Evolutionary conservation across 2,329 filamentous ascomycete species (phyloP), one percentile per base, ranked within the genome.

Genomic region (Fusarium annulatum): DNA sequence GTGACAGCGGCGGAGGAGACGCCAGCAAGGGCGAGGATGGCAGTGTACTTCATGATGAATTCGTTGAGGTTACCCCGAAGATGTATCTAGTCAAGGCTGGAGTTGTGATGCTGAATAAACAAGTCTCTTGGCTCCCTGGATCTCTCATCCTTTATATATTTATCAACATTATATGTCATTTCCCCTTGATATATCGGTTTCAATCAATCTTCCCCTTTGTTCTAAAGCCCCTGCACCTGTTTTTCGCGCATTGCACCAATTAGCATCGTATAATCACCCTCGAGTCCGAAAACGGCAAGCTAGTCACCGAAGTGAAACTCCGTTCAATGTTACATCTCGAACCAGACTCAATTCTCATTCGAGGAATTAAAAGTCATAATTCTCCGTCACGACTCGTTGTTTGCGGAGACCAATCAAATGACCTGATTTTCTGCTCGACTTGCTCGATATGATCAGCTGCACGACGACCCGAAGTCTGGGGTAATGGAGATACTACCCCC

Each of bases 1-100:
- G 72, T 75, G 42, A 73, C 72, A 49, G 72, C 72, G 30, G 72
- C 72, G 4, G 72, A 74, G 12, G 64, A 65, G 16, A 74, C 57
- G 58, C 72, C 64, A 57, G 61, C 64, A n/a, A 74, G 64, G 61
- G 71, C 72, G 51, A 75, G 52, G 51, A 75, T 51, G 15, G 68
- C 45, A n/a, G 58, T 61, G 61, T 69, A 75, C 72, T 74, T 74
- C 72, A 74, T 74, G 61, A 28, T 67, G 61, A 12, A 28, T 16
- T 34, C 14, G 19, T 30, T 46, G 33, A 62, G 30, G 34, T 5
- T 53, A 19, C 53, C 7, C 18, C 14, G 30, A 15, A 33, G 33
- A 26, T 67, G 33, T 41, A 15, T 38, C 26, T 26, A n/a, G 16
- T 5, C 4, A 26, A 23, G 7, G 39, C 26, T 51, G 8, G 36